Base-by-base conservation (phyloP, 1,284 basidiomycete species). In the Naganishia sp. region DNA sequence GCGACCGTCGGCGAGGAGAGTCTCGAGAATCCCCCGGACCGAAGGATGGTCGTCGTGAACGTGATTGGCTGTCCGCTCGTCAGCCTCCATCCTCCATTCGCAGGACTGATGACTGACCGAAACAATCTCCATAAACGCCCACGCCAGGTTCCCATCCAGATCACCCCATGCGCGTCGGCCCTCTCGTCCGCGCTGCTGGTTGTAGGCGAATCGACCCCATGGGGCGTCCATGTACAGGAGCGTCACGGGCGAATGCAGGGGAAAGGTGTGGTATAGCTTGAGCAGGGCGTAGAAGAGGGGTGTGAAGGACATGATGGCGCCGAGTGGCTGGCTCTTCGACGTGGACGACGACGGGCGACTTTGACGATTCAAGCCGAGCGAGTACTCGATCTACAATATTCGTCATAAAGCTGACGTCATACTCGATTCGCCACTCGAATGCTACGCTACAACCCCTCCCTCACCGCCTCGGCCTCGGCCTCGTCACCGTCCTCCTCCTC, bases 91-190 rank as follows among this genome's bases (percentile, higher is more conserved):
- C 7, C 42, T 31, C n/a, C n/a, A 11, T 4, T 17, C 17, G 17
- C 7, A 11, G 7, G 25, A 31, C 60, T 49, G 87, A n/a, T 76
- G 72, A 69, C 86, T 62, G 7, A 91, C 90, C 3, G 90, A 84
- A n/a, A 89, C 83, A 49, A 90, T 80, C 78, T 95, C 92, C 91
- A 94, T 94, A 56, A 85, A 47, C 31, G 92, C 88, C 91, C 92
- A 94, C 39, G 88, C 82, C 6, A 77, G n/a, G 65, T 81, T 81
- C 11, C 81, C 82, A 70, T 55, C 39, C 39, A 65, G 45, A 45
- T 52, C 28, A 0, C 21, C 55, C 52, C 63, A 55, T 32, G 45
- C 46, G 52, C 50, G 55, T 39, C 39, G 21, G 41, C 50, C 45
- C 65, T 70, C 81, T 83, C 68, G 85, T 83, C 18, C 82, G 82